A percentile compares a stretch with the other conserved stretches of the same genome.
phyloP scores from a whole-genome alignment of 768 basidiomycete species.

The Suillus paluster region DNA sequence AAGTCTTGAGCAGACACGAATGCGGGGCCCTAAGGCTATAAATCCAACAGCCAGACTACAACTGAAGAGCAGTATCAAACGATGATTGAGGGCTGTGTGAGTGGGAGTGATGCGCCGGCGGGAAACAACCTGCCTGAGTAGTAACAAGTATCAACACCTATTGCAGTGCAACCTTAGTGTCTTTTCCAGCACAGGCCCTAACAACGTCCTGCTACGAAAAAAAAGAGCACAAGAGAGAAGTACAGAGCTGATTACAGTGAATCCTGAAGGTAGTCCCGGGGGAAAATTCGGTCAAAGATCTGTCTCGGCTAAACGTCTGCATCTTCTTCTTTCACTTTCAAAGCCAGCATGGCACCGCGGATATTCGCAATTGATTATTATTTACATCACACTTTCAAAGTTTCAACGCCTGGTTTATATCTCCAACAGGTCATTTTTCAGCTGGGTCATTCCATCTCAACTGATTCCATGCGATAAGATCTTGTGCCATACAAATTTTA shows the following conservation, averaged over 20 bases:
- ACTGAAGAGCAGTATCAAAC: background rate
- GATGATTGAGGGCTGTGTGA: slow-evolving; percentile 20
- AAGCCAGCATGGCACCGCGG: too few species aligned
- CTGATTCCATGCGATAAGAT: too few species aligned
- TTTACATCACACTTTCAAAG: too few species aligned
- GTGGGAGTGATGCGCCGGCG: background rate
- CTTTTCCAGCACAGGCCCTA: background rate
- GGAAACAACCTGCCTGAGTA: background rate
- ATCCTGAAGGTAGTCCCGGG: background rate
- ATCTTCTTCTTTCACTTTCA: background rate
- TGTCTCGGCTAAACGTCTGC: background rate
- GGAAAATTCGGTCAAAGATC: background rate
- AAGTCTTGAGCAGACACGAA: slow-evolving; percentile 11
- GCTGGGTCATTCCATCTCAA: too few species aligned
- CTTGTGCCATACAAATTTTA: background rate
- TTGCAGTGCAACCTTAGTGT: background rate
- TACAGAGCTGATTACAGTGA: background rate
- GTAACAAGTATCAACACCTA: slow-evolving; percentile 14
- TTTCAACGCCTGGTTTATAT: background rate
- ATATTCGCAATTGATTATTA: background rate
- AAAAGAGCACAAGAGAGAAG: background rate
- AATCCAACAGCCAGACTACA: slow-evolving; percentile 19
- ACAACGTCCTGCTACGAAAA: too few species aligned
- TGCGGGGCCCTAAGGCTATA: slow-evolving; percentile 14
- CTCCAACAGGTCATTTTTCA: too few species aligned